A percentile compares a stretch with the other conserved stretches of the same genome.
Evolutionary conservation across 2,329 filamentous ascomycete genomes (phyloP).

Genomic region (Ophiostoma angusticollis): DNA sequence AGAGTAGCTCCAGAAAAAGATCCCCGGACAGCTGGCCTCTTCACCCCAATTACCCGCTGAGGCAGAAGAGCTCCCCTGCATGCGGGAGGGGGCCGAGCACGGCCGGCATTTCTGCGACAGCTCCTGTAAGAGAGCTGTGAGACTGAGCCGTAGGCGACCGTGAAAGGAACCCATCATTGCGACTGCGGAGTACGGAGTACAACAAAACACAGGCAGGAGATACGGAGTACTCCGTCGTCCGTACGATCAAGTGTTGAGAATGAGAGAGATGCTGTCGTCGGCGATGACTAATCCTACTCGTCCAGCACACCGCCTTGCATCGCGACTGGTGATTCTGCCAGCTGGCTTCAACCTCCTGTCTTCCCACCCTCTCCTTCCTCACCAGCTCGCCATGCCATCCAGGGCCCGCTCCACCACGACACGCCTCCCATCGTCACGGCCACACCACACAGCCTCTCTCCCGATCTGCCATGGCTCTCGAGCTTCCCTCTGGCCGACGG

Average conservation of each 20-base stretch:
- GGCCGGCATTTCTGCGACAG: constrained; percentile 2
- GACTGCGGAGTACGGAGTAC: too few relatives aligned
- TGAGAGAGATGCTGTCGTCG: too few relatives aligned
- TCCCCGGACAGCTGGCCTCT: too few relatives aligned
- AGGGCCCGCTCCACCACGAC: neutral
- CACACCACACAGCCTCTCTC: neutral
- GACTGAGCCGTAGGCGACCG: too few relatives aligned
- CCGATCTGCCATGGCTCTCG: constrained; percentile 43
- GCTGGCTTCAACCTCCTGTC: constrained; percentile 8
- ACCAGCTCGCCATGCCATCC: constrained; percentile 4
- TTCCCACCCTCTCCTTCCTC: neutral
- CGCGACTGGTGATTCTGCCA: too few relatives aligned
- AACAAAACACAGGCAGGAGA: too few relatives aligned
- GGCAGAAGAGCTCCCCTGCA: neutral
- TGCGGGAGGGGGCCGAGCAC: neutral
- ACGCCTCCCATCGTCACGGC: neutral
- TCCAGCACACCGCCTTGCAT: too few relatives aligned
- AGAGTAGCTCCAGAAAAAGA: too few relatives aligned
- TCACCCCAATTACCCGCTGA: neutral
- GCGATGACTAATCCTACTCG: too few relatives aligned
- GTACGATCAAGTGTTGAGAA: too few relatives aligned
- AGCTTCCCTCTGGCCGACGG: constrained; percentile 41
- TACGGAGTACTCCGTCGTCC: too few relatives aligned
- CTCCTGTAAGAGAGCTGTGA: constrained; percentile 5
- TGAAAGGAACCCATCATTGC: too few relatives aligned